These are phyloP conservation scores for Colletotrichum aenigma DNA, from an alignment of 2,329 filamentous ascomycete genomes.

Conservation along the genomic window DNA sequence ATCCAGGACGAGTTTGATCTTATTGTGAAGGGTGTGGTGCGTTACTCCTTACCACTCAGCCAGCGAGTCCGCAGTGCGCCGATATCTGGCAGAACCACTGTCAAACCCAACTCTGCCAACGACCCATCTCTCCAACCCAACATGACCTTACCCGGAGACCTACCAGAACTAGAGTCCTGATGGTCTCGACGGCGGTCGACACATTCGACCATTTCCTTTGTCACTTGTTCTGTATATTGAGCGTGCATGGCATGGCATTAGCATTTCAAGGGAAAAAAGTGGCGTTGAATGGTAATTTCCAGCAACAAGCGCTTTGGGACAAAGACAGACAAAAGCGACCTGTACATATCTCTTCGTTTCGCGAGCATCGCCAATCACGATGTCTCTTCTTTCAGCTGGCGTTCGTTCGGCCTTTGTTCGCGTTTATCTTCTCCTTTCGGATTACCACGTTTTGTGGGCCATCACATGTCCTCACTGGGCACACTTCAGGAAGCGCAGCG, in stretches of 20 bases:
- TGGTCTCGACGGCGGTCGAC: slow-evolving; percentile 1
- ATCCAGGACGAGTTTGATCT: slow-evolving; percentile 92
- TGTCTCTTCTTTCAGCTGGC: background rate
- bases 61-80: slow-evolving; percentile 63
- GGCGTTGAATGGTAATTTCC: slow-evolving; percentile 14
- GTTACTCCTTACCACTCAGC: slow-evolving; percentile 74
- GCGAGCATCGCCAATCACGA: background rate
- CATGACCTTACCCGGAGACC: slow-evolving; percentile 32
- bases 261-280: slow-evolving; percentile 19
- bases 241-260: slow-evolving; percentile 35
- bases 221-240: slow-evolving; percentile 38
- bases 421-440: background rate
- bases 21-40: slow-evolving; percentile 87
- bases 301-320: slow-evolving; percentile 13
- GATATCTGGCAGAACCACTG: slow-evolving; percentile 62
- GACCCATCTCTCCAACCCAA: slow-evolving; percentile 48
- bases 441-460: background rate
- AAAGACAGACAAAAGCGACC: slow-evolving; percentile 15
- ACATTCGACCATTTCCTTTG: slow-evolving; percentile 22
- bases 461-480: background rate
- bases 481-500: background rate
- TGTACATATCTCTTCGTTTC: slow-evolving; percentile 12
- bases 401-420: background rate
- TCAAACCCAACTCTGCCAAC: slow-evolving; percentile 67
- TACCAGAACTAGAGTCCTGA: slow-evolving; percentile 3